Evolutionary conservation across 2,329 filamentous ascomycete species (phyloP).

Genomic region (Colletotrichum karsti): DNA sequence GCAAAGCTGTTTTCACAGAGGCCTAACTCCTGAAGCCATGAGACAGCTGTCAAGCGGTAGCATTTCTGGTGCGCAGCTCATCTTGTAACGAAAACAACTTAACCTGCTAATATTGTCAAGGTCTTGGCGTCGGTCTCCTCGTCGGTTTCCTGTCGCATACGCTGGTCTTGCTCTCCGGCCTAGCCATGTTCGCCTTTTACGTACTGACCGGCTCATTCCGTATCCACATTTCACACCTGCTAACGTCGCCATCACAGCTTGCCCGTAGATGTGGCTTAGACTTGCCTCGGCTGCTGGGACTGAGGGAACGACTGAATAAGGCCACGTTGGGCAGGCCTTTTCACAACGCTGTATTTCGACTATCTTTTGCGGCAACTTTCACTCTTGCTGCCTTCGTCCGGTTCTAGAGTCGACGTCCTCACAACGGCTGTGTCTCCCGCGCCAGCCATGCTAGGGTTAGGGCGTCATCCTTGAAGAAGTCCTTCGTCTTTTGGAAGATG

Average conservation of each 20-base stretch:
- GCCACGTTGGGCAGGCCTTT: conserved; percentile 10
- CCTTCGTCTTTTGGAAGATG: conserved; percentile 82
- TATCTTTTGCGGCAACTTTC: conserved; percentile 77
- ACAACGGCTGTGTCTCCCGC: conserved; percentile 79
- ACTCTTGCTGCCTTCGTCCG: conserved; percentile 64
- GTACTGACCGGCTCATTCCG: conserved; percentile 49
- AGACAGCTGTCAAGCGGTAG: conserved; percentile 26
- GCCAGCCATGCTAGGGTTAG: conserved; percentile 82
- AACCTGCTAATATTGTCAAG: conserved; percentile 45
- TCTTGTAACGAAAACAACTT: not conserved
- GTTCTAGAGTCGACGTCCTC: conserved; percentile 46
- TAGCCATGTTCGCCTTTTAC: conserved; percentile 70
- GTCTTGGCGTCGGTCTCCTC: conserved; percentile 69
- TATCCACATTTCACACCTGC: not conserved
- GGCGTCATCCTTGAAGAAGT: conserved; percentile 77
- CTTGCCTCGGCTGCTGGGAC: conserved; percentile 37
- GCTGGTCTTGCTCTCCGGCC: conserved; percentile 72
- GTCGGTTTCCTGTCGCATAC: conserved; percentile 77
- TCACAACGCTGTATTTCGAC: conserved; percentile 23
- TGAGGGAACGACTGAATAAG: conserved; percentile 41
- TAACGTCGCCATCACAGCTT: conserved; percentile 33
- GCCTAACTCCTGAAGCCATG: conserved; percentile 16
- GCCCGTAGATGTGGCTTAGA: conserved; percentile 43
- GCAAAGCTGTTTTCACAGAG: not conserved
- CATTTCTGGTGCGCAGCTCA: conserved; percentile 13